These are phyloP conservation scores for Alloascoidea hylecoeti DNA, from an alignment of 805 yeast species.

Conservation along the genomic window DNA sequence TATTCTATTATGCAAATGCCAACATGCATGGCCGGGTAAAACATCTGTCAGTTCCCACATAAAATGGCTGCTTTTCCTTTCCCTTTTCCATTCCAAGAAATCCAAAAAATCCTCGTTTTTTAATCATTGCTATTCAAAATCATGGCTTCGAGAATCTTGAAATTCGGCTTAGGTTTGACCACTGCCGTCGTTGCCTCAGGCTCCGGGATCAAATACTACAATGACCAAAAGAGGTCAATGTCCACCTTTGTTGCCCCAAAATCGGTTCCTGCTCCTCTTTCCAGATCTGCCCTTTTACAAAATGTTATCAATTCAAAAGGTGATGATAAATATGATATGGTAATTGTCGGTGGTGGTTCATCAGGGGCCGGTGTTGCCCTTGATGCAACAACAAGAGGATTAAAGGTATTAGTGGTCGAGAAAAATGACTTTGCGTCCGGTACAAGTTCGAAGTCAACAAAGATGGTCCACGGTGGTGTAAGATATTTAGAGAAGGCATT, in stretches of 20 bases:
- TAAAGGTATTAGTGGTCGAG: constrained; percentile 78
- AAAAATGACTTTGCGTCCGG: constrained; percentile 86
- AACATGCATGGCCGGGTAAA: no score
- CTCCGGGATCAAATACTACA: not conserved
- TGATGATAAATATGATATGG: constrained; percentile 53
- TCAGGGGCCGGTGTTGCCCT: constrained; percentile 89
- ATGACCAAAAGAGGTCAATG: not conserved
- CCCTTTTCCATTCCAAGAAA: no score
- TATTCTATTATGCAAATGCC: no score
- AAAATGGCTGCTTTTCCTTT: no score
- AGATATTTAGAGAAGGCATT: constrained; percentile 91
- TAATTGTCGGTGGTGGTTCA: constrained; percentile 93
- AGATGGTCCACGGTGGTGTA: constrained; percentile 97
- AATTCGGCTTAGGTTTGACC: no score
- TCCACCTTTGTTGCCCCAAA: not conserved
- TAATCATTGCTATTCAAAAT: no score
- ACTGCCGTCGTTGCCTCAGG: not conserved
- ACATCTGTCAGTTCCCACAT: no score
- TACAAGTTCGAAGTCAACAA: constrained; percentile 87
- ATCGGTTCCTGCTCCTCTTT: not conserved
- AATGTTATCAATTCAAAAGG: not conserved
- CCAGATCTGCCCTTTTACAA: not conserved
- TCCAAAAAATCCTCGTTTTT: no score
- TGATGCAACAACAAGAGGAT: constrained; percentile 84
- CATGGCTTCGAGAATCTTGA: no score